Conservation (phyloP, 2,329 filamentous ascomycete genomes). For the Aureobasidium sp. region DNA sequence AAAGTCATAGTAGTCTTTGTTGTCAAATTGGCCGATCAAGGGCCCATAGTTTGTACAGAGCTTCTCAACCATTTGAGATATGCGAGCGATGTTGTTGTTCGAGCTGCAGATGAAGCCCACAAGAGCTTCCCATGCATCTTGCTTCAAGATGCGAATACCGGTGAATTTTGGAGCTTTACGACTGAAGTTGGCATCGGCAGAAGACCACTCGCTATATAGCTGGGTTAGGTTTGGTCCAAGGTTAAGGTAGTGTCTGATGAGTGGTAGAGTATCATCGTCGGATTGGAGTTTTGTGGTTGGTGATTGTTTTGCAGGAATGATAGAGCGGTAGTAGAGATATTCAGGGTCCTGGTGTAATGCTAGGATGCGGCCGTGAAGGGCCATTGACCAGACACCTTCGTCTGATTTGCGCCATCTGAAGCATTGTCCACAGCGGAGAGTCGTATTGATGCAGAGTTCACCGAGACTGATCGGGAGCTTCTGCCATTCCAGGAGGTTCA, state of each 20-base stretch:
- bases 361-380: conserved; percentile 75
- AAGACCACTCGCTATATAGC: conserved; percentile 82
- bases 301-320: conserved; percentile 39
- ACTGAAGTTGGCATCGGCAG: conserved; percentile 77
- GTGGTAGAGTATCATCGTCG: conserved; percentile 59
- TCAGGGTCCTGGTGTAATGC: conserved; percentile 74
- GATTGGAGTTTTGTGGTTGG: conserved; percentile 22
- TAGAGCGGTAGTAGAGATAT: conserved; percentile 71
- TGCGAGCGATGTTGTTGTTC: conserved; percentile 95
- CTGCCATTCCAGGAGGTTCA: conserved; percentile 67
- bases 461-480: conserved; percentile 74
- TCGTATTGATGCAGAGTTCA: conserved; percentile 91
- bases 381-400: conserved; percentile 79
- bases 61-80: conserved; percentile 94
- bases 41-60: conserved; percentile 80
- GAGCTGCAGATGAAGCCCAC: conserved; percentile 96
- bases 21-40: conserved; percentile 60
- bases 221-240: conserved; percentile 64
- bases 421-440: conserved; percentile 87
- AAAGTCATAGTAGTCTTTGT: conserved; percentile 71
- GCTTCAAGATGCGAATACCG: conserved; percentile 83
- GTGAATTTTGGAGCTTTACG: conserved; percentile 79
- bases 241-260: conserved; percentile 82
- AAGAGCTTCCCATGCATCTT: conserved; percentile 93
- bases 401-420: conserved; percentile 82